Evolutionary conservation across 768 basidiomycete species (phyloP), one percentile per base, ranked within the genome.

Genomic region (Hypholoma fasciculare): DNA sequence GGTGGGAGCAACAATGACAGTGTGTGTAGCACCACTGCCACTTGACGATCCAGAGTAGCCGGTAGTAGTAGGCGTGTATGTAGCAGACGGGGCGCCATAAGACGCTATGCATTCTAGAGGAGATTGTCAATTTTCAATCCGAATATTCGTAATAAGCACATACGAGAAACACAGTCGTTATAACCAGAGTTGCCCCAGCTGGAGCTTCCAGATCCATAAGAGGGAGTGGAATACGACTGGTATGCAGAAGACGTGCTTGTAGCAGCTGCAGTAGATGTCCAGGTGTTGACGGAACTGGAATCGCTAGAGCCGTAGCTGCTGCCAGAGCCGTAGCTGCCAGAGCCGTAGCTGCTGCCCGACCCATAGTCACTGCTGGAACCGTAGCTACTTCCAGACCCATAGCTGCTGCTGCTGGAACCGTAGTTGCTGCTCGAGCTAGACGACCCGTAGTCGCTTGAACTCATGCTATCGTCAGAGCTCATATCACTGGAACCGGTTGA

Each of bases 1-100:
- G 2, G 82, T 82, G 23, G 90, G 90, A 16, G 90, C 90, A 52
- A 92, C 90, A 63, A 89, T 83, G 69, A 92, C 82, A 44, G 88
- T 90, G 76, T 88, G 84, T 16, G 88, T 90, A 38, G 75, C 78
- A 54, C 87, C 86, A 47, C 69, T 73, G 40, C 85, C 85, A 26
- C 58, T 60, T 52, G 76, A 75, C 34, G 58, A 63, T 57, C 64
- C 17, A 17, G 20, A 40, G 7, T 37, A 70, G n/a, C 72, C 74
- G 16, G 64, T 61, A 16, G 61, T 75, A 76, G 63, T 53, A 9
- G 63, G 63, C 1, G 61, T 58, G 59, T 65, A 65, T 1, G 72
- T 61, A 27, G 73, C 68, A 52, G 72, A 62, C 11, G 71, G 62
- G 20, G 67, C 60, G 55, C 84, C 86, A 68, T 77, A 89, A n/a